Conservation (phyloP, 2,329 filamentous ascomycete genomes). For the Cytospora piceicola region DNA sequence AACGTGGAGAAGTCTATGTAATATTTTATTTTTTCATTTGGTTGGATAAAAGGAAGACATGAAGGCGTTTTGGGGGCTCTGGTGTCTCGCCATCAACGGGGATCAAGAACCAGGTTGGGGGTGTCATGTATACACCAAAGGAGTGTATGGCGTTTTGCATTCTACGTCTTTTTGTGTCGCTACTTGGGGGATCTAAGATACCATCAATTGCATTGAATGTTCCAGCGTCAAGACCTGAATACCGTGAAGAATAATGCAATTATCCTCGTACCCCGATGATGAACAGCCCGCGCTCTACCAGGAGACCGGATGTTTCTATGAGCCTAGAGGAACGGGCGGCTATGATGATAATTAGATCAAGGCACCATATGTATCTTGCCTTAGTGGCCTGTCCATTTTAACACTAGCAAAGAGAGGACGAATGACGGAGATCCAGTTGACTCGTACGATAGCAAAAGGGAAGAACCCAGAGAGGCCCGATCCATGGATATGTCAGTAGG, state of each 20-base stretch:
- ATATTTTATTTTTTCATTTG: neutral
- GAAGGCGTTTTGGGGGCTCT: neutral
- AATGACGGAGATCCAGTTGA: too few relatives aligned
- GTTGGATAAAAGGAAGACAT: neutral
- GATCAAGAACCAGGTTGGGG: neutral
- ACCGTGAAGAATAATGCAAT: too few relatives aligned
- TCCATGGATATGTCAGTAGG: too few relatives aligned
- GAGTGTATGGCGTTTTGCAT: constrained; percentile 1
- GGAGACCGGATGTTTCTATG: too few relatives aligned
- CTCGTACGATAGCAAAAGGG: too few relatives aligned
- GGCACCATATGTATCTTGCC: too few relatives aligned
- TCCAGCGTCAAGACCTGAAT: neutral
- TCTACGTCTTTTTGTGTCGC: neutral
- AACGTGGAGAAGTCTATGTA: neutral
- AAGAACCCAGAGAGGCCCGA: too few relatives aligned
- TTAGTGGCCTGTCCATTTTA: too few relatives aligned
- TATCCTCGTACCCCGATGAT: neutral
- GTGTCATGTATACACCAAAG: neutral
- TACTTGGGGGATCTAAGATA: constrained; percentile 15
- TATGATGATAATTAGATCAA: too few relatives aligned
- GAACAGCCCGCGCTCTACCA: neutral
- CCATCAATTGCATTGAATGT: constrained; percentile 15
- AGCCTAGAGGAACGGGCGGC: too few relatives aligned
- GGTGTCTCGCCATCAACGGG: neutral
- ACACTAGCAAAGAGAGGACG: too few relatives aligned